Evolutionary conservation across 257 asterid species (phyloP).

Genomic region (Ilex aquifolium): DNA sequence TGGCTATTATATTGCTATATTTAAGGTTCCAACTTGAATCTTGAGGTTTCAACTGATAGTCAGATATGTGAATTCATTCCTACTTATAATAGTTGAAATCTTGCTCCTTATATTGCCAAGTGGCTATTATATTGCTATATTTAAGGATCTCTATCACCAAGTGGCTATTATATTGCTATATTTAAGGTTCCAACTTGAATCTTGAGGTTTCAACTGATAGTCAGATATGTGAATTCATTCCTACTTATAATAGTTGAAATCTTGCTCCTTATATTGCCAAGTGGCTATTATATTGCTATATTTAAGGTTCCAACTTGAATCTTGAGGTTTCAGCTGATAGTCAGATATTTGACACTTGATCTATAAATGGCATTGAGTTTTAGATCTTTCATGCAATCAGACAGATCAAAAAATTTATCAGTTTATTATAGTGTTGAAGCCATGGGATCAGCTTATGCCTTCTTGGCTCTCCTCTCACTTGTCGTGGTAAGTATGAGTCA

Average conservation of each 20-base stretch:
- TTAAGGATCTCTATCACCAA: not conserved
- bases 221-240: too few species aligned
- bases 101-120: not conserved
- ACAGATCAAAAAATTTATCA: not conserved
- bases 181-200: not conserved
- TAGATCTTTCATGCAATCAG: not conserved
- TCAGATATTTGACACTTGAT: not conserved
- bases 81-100: too few species aligned
- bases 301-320: too few species aligned
- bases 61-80: too few species aligned
- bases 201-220: not conserved
- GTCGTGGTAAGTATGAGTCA: slow-evolving; percentile 23
- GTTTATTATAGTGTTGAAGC: not conserved
- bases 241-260: too few species aligned
- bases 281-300: too few species aligned
- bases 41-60: too few species aligned
- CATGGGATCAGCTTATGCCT: slow-evolving; percentile 19
- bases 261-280: too few species aligned
- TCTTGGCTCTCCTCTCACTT: slow-evolving; percentile 21
- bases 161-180: not conserved
- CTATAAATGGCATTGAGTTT: not conserved
- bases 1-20: too few species aligned
- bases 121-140: too few species aligned
- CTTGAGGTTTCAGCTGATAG: too few species aligned
- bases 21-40: too few species aligned